These are phyloP conservation scores for Neurospora hispaniola DNA, from an alignment of 495 filamentous ascomycete genomes.

Conservation along the genomic window DNA sequence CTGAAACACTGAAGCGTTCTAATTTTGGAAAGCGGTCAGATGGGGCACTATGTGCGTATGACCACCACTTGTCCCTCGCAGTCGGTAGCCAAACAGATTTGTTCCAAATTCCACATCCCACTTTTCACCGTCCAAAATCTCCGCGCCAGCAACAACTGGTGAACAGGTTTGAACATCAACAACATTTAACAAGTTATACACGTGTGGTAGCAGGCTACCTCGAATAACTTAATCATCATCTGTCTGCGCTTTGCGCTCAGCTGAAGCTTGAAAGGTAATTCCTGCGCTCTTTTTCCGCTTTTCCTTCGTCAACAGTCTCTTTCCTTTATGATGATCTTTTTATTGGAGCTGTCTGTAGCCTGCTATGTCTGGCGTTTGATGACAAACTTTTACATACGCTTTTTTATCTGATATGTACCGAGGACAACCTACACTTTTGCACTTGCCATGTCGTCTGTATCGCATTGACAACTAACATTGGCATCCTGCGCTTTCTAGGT, in stretches of 20 bases:
- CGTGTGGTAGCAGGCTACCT: background rate
- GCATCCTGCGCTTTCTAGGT: background rate
- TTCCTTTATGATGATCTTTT: constrained; percentile 37
- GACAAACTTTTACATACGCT: constrained; percentile 43
- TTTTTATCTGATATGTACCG: constrained; percentile 33
- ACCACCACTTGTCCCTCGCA: background rate
- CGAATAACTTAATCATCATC: background rate
- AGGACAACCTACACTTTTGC: background rate
- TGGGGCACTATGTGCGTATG: background rate
- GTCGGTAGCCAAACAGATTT: background rate
- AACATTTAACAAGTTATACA: background rate
- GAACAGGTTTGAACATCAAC: background rate
- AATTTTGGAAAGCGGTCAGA: background rate
- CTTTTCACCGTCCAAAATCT: background rate
- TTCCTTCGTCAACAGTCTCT: background rate
- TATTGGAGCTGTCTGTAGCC: constrained; percentile 99
- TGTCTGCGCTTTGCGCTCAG: background rate
- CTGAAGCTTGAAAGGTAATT: background rate
- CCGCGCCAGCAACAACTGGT: background rate
- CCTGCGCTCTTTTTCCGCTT: background rate
- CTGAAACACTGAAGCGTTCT: background rate
- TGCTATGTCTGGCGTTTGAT: constrained; percentile 34
- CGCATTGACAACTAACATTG: background rate
- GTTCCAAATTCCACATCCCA: background rate
- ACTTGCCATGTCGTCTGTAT: background rate